Evolutionary conservation across 208 protist genomes (phyloP).

Genomic region (Strigomonas culicis): DNA sequence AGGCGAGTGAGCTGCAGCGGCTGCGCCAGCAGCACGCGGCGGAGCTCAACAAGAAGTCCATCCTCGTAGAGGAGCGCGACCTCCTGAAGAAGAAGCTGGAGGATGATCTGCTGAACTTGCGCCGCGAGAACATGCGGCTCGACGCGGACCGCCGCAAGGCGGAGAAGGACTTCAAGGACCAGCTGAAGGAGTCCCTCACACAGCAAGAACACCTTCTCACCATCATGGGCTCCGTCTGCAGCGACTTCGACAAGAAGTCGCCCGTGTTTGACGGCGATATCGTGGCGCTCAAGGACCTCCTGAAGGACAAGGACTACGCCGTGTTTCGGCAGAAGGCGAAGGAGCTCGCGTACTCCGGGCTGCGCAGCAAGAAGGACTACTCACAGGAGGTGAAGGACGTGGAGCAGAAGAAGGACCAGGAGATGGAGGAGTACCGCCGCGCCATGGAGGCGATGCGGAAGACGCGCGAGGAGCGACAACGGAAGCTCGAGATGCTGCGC

Average conservation of each 20-base stretch:
- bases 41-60: conserved; percentile 20
- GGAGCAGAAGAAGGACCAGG: conserved; percentile 8
- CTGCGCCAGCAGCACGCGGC: conserved; percentile 20
- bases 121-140: conserved; percentile 30
- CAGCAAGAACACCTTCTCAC: conserved; percentile 24
- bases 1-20: conserved; percentile 21
- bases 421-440: conserved; percentile 18
- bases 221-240: conserved; percentile 2
- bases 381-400: not conserved
- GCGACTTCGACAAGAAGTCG: conserved; percentile 10
- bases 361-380: conserved; percentile 1
- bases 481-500: conserved; percentile 20
- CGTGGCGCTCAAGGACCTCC: conserved; percentile 16
- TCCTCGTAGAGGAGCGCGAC: conserved; percentile 31
- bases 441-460: conserved; percentile 17
- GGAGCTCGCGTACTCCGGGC: conserved; percentile 15
- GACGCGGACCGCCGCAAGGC: conserved; percentile 16
- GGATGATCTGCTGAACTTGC: conserved; percentile 27
- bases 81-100: conserved; percentile 24
- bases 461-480: conserved; percentile 17
- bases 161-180: conserved; percentile 15
- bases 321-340: conserved; percentile 19
- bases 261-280: conserved; percentile 18
- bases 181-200: conserved; percentile 21
- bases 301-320: conserved; percentile 22